Base-by-base conservation (phyloP, 2,329 filamentous ascomycete species). In the Pseudogymnoascus sp. region DNA sequence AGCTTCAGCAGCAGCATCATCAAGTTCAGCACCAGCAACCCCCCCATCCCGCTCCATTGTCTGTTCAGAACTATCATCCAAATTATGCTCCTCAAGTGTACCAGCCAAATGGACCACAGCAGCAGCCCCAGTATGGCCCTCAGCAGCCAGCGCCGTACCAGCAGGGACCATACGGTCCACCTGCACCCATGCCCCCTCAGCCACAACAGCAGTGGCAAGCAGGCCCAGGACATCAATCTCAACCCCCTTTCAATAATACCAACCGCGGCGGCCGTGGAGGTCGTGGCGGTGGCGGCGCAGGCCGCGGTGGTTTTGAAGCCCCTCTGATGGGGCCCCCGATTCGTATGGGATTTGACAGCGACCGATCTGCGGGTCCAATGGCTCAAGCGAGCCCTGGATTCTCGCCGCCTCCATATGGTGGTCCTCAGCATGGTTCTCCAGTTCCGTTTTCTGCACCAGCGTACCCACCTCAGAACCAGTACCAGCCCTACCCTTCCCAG, bases 81-180 rank as follows among this genome's bases (percentile, higher is more conserved):
- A 84, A 82, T 72, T 86, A 84, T 70, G 79, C 82, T 40, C 80
- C 81, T 42, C 84, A 85, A 68, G 73, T 77, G 7, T 86, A 85
- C 64, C 73, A 80, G 65, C 56, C 28, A 59, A 50, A 50, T 50
- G 44, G 44, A 50, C 56, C 56, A 36, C 75, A 67, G 61, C 73
- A 74, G 64, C 75, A 75, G 37, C 74, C 74, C 56, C 75, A 72
- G 68, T 75, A 78, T 66, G 75, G 69, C 53, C 72, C 70, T 14
- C 72, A 73, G 42, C 69, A 71, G 61, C 70, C 72, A 44, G 66
- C 70, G 12, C 70, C 69, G 23, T 68, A 67, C 44, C 71, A 72
- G 16, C 69, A 71, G 50, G 64, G 66, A 31, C 69, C 70, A 59
- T 77, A 77, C 67, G 73, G 70, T 65, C 69, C 73, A 64, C 69